Conservation (phyloP, 352 stramenopile genomes). For the Phytopythium montanum region DNA sequence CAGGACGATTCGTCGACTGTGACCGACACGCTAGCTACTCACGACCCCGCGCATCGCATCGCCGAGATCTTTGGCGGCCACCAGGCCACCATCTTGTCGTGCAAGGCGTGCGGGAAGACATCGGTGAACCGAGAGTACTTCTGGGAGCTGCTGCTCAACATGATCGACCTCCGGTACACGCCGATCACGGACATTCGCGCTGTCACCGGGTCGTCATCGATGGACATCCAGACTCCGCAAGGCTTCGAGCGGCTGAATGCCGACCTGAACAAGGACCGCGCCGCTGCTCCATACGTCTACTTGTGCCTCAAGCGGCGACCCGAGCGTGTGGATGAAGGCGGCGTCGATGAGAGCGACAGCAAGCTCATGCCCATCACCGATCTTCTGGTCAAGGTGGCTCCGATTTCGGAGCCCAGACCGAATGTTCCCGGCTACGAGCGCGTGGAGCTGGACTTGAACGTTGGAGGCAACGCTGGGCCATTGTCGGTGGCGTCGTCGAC, state of each 20-base stretch:
- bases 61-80: conserved; percentile 72
- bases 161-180: conserved; percentile 88
- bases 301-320: conserved; percentile 75
- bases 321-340: conserved; percentile 31
- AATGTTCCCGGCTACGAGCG: conserved; percentile 69
- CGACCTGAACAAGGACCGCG: conserved; percentile 84
- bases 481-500: not conserved
- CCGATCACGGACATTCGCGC: conserved; percentile 79
- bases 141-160: conserved; percentile 87
- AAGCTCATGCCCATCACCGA: conserved; percentile 71
- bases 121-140: conserved; percentile 87
- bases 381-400: conserved; percentile 67
- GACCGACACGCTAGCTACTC: not conserved
- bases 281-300: conserved; percentile 75
- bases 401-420: conserved; percentile 53
- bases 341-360: conserved; percentile 24
- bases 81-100: conserved; percentile 79
- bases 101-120: conserved; percentile 78
- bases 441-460: conserved; percentile 79
- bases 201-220: conserved; percentile 66
- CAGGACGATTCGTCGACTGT: not conserved
- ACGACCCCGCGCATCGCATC: conserved; percentile 50
- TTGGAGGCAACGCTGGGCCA: conserved; percentile 35
- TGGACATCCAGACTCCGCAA: conserved; percentile 58
- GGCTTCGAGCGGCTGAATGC: conserved; percentile 79